These are phyloP conservation scores for Cordyceps fumosorosea DNA, from an alignment of 2,329 filamentous ascomycete genomes.

Conservation along the genomic window DNA sequence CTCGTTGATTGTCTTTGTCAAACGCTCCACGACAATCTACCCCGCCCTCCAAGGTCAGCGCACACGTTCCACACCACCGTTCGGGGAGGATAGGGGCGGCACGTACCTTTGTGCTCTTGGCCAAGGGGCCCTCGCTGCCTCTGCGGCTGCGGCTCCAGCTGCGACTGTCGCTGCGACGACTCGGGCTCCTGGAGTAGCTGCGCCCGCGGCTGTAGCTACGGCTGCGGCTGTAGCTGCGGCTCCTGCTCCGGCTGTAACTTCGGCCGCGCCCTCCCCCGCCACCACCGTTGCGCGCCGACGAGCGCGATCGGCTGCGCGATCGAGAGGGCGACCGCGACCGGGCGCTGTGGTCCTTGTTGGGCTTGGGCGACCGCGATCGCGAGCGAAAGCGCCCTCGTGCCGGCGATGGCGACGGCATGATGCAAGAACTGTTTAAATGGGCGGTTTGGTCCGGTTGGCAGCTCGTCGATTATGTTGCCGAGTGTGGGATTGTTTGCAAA, in stretches of 20 bases:
- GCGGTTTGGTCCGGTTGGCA: neutral
- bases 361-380: slow-evolving; percentile 25
- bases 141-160: slow-evolving; percentile 29
- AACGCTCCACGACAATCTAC: slow-evolving; percentile 84
- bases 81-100: neutral
- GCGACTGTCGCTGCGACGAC: slow-evolving; percentile 20
- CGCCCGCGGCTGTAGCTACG: slow-evolving; percentile 22
- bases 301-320: slow-evolving; percentile 16
- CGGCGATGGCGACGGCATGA: slow-evolving; percentile 18
- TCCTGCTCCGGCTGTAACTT: slow-evolving; percentile 23
- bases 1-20: slow-evolving; percentile 92
- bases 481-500: neutral
- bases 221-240: slow-evolving; percentile 16
- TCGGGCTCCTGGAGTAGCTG: slow-evolving; percentile 23
- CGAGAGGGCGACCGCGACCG: slow-evolving; percentile 22
- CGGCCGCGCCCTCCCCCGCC: slow-evolving; percentile 20
- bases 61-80: neutral
- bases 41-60: neutral
- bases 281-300: slow-evolving; percentile 1
- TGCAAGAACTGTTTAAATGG: neutral
- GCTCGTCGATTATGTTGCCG: neutral
- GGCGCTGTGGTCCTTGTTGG: neutral
- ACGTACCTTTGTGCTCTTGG: slow-evolving; percentile 48
- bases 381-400: slow-evolving; percentile 28
- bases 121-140: slow-evolving; percentile 26